These are phyloP conservation scores for Lathyrus oleraceus DNA, from an alignment of 306 rosid species.

Conservation along the genomic window DNA sequence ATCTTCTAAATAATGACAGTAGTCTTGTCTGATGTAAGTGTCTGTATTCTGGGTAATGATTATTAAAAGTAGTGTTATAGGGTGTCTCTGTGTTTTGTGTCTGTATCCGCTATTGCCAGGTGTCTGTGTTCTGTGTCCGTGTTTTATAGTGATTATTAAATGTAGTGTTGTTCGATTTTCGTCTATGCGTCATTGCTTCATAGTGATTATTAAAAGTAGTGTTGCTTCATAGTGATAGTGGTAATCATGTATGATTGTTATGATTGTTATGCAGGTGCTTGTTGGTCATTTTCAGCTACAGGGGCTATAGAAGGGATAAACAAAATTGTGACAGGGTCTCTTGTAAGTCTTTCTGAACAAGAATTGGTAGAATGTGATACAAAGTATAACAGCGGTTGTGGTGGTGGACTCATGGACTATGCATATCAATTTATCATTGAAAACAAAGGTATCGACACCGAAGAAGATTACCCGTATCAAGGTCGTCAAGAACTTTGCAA, in stretches of 20 bases:
- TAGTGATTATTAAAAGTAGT: too few relatives aligned
- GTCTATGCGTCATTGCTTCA: too few relatives aligned
- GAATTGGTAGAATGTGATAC: conserved; percentile 82
- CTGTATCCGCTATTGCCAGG: too few relatives aligned
- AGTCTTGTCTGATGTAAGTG: too few relatives aligned
- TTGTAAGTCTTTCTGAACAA: conserved; percentile 88
- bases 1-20: too few relatives aligned
- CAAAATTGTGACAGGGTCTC: conserved; percentile 83
- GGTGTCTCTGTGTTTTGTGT: too few relatives aligned
- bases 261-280: conserved; percentile 64
- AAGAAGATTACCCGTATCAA: conserved; percentile 71
- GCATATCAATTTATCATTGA: conserved; percentile 74
- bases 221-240: too few relatives aligned
- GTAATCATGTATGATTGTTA: not conserved
- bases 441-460: conserved; percentile 82
- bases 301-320: conserved; percentile 97
- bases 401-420: conserved; percentile 85
- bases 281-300: conserved; percentile 92
- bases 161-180: too few relatives aligned
- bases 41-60: too few relatives aligned
- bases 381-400: conserved; percentile 67
- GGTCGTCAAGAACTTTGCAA: conserved; percentile 51
- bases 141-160: too few relatives aligned
- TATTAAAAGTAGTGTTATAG: too few relatives aligned
- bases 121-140: too few relatives aligned